Evolutionary conservation across 306 rosid genomes (phyloP).

Genomic region (Casuarina equisetifolia): DNA sequence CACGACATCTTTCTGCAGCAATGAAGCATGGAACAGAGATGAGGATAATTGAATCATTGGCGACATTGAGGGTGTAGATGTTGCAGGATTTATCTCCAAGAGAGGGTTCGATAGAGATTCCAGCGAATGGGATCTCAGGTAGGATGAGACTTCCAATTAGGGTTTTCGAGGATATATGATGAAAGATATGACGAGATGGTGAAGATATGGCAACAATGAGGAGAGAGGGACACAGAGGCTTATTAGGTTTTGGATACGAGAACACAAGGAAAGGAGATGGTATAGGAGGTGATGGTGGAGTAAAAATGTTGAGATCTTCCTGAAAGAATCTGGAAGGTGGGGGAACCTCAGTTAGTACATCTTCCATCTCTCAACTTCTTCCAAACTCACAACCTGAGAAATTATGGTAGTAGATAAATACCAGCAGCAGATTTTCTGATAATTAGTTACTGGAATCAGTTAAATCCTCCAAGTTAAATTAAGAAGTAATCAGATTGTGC

Average conservation of each 20-base stretch:
- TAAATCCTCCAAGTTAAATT: neutral
- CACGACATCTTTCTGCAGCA: conserved; percentile 48
- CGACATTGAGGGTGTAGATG: conserved; percentile 41
- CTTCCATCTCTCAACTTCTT: conserved; percentile 56
- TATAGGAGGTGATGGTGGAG: conserved; percentile 52
- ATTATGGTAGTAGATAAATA: neutral
- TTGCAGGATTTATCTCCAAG: conserved; percentile 41
- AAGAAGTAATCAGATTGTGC: neutral
- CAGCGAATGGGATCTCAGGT: conserved; percentile 57
- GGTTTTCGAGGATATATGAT: conserved; percentile 32
- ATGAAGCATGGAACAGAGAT: conserved; percentile 43
- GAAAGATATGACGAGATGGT: conserved; percentile 60
- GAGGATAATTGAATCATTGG: conserved; percentile 32
- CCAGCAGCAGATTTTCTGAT: neutral
- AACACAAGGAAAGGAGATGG: conserved; percentile 71
- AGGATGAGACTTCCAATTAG: conserved; percentile 65
- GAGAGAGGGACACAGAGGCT: conserved; percentile 63
- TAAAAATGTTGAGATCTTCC: conserved; percentile 80
- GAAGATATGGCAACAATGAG: conserved; percentile 69
- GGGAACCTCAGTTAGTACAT: conserved; percentile 72
- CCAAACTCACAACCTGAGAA: neutral
- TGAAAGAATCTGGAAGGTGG: conserved; percentile 78
- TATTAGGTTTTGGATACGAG: conserved; percentile 26
- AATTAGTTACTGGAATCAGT: neutral
- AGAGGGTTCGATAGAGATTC: conserved; percentile 46